Base-by-base conservation (phyloP, 768 basidiomycete genomes). In the Suillus ampliporus region DNA sequence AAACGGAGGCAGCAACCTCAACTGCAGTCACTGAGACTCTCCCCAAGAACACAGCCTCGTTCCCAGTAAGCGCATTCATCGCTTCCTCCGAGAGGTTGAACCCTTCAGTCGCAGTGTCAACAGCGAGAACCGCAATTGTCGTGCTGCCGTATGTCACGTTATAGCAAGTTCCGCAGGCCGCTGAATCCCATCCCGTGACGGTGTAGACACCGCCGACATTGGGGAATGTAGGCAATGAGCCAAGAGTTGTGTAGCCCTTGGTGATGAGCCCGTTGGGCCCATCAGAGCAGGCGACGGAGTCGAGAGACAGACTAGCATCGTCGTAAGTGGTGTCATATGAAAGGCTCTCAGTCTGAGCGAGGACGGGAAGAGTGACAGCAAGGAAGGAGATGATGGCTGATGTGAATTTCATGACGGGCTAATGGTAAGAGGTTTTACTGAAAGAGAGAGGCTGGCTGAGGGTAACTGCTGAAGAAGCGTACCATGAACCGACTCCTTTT, bases 41-140 rank as follows among this genome's bases (percentile, higher is more conserved):
- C 10, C 88, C 88, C 28, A 84, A 69, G 40, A 78, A 68, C 46
- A 71, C 76, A 0, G 82, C 87, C 66, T 83, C 73, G 40, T 76
- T 78, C 53, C 76, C 74, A 13, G 87, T 88, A 63, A 88, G 70
- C 15, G 66, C 67, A 63, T 88, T 81, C 85, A 88, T 84, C n/a
- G 86, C 85, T 23, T 68, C 73, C 64, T 80, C 67, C 1, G 84
- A 80, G 34, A 88, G 71, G 61, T 83, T 85, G 66, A 85, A 86
- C 8, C 79, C 81, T 0, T 65, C 64, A 3, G 5, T 31, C 11
- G 68, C 65, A 19, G 53, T 52, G 44, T 78, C 78, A 11, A 79
- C 68, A 6, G 76, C 78, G 59, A 74, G 61, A 5, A 71, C 53
- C 15, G 21, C 2, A 44, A 79, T 44, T 2, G 65, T 69, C 5